Evolutionary conservation across 2,329 filamentous ascomycete species (phyloP).

Genomic region (Pestalotiopsis sp.): DNA sequence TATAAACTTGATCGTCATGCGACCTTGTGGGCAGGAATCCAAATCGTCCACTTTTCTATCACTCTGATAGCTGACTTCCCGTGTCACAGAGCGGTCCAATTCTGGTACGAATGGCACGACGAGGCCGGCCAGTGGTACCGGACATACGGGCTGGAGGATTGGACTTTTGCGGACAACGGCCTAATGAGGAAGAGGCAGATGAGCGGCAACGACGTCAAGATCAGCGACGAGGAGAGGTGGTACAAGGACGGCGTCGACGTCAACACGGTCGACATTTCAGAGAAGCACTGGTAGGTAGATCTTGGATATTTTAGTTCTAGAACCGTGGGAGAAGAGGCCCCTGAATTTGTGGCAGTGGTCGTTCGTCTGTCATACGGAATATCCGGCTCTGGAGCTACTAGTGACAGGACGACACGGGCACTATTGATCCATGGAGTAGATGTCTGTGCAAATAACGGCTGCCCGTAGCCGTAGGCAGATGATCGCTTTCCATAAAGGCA

Average conservation of each 20-base stretch:
- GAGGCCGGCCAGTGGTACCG: conserved; percentile 75
- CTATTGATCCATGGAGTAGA: too few relatives aligned
- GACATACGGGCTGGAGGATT: conserved; percentile 83
- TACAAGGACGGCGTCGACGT: conserved; percentile 71
- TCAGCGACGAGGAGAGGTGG: conserved; percentile 65
- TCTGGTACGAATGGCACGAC: conserved; percentile 86
- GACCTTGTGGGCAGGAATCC: too few relatives aligned
- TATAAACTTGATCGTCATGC: too few relatives aligned
- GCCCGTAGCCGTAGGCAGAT: background rate
- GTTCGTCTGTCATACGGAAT: too few relatives aligned
- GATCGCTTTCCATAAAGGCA: background rate
- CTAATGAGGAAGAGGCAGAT: conserved; percentile 75
- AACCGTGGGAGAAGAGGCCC: background rate
- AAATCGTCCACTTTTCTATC: background rate
- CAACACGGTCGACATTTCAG: conserved; percentile 64
- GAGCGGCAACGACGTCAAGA: conserved; percentile 73
- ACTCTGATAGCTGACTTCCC: conserved; percentile 46
- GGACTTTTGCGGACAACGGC: conserved; percentile 72
- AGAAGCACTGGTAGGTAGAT: conserved; percentile 65
- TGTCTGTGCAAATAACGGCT: background rate
- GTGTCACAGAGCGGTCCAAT: conserved; percentile 67
- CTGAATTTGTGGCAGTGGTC: background rate
- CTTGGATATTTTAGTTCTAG: background rate
- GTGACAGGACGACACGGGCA: too few relatives aligned
- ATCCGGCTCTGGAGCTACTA: too few relatives aligned